phyloP scores from a whole-genome alignment of 768 basidiomycete genomes.

The Tylopilus cervinicoccineus region DNA sequence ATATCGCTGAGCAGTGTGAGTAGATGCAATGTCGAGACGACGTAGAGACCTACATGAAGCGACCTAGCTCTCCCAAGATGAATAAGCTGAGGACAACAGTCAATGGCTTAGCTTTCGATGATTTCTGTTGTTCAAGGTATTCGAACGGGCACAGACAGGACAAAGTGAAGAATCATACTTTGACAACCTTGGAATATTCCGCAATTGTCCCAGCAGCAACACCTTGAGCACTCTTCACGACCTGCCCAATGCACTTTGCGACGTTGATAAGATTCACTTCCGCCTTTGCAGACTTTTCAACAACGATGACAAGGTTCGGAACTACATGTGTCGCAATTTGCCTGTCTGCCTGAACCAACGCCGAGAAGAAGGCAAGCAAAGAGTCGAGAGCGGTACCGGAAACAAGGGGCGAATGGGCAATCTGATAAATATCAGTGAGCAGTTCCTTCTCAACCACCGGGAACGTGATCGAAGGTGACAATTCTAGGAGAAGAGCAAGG shows the following conservation, averaged over 20 bases:
- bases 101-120: conserved; percentile 60
- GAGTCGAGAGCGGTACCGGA: conserved; percentile 78
- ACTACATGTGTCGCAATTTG: conserved; percentile 82
- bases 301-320: conserved; percentile 62
- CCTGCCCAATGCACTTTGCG: conserved; percentile 80
- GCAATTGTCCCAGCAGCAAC: conserved; percentile 82
- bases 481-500: conserved; percentile 62
- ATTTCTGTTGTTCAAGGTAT: conserved; percentile 31
- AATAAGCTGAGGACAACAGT: conserved; percentile 80
- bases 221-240: conserved; percentile 65
- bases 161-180: conserved; percentile 41
- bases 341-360: conserved; percentile 77
- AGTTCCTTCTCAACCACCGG: conserved; percentile 72
- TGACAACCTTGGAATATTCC: conserved; percentile 78
- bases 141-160: not conserved
- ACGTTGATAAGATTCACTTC: conserved; percentile 64
- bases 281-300: conserved; percentile 59
- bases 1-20: conserved; percentile 62
- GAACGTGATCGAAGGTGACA: conserved; percentile 65
- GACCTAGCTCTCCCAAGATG: conserved; percentile 90
- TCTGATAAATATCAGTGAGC: conserved; percentile 58
- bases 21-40: not conserved
- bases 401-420: conserved; percentile 76
- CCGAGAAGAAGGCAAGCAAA: conserved; percentile 75
- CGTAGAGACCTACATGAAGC: conserved; percentile 59